phyloP scores from a whole-genome alignment of 306 rosid genomes.

The Cicer pinnatifidum region DNA sequence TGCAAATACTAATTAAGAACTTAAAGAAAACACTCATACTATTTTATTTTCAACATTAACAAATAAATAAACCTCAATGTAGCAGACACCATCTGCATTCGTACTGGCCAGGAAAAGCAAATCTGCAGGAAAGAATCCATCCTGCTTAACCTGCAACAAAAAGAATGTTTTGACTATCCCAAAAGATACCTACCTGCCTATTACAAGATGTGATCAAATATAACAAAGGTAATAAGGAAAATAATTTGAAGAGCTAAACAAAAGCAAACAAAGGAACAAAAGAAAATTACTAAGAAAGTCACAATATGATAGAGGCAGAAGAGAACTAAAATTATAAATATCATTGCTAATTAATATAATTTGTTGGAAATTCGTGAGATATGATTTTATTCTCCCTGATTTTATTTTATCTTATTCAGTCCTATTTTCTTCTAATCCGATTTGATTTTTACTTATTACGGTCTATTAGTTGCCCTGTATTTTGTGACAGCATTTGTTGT shows the following conservation, averaged over 20 bases:
- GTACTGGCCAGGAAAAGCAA: slow-evolving; percentile 89
- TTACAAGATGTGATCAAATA: slow-evolving; percentile 22
- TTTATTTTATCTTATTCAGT: not conserved
- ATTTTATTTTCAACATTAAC: slow-evolving; percentile 12
- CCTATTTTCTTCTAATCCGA: not conserved
- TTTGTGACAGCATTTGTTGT: no score
- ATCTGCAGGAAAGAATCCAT: slow-evolving; percentile 88
- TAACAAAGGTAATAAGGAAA: slow-evolving; percentile 9
- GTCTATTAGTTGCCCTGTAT: no score
- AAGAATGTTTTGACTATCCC: not conserved
- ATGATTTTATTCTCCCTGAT: not conserved
- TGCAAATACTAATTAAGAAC: slow-evolving; percentile 23
- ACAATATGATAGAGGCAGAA: not conserved
- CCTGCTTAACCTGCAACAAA: slow-evolving; percentile 75
- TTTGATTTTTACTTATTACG: no score
- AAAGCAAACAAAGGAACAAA: slow-evolving; percentile 19
- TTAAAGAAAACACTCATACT: not conserved
- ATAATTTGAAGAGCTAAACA: slow-evolving; percentile 6
- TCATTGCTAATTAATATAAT: not conserved
- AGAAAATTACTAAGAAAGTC: slow-evolving; percentile 20
- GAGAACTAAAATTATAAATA: not conserved
- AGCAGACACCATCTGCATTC: slow-evolving; percentile 94
- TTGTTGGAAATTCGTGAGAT: not conserved
- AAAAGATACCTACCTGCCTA: slow-evolving; percentile 1
- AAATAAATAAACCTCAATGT: slow-evolving; percentile 71